These are phyloP conservation scores for Aspergillus sp. DNA, from an alignment of 2,329 filamentous ascomycete genomes.

Conservation along the genomic window DNA sequence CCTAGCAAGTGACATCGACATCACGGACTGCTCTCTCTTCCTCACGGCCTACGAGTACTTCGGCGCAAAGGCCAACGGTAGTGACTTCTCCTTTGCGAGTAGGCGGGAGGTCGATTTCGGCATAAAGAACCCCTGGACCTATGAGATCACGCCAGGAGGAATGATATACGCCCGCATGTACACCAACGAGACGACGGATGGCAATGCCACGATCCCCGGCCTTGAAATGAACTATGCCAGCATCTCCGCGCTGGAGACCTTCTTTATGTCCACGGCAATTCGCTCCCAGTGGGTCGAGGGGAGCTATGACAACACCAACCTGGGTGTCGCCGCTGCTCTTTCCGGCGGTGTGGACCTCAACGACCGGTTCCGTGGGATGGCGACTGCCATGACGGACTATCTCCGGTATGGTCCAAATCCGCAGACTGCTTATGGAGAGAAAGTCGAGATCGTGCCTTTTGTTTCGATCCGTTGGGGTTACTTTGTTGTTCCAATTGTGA, in stretches of 20 bases:
- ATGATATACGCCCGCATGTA: not conserved
- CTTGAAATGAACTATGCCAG: not conserved
- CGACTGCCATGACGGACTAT: constrained; percentile 16
- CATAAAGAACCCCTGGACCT: constrained; percentile 10
- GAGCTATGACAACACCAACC: constrained; percentile 8
- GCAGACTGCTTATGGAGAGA: constrained; percentile 9
- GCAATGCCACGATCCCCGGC: not conserved
- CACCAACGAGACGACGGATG: not conserved
- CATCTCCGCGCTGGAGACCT: constrained; percentile 4
- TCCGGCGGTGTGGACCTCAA: constrained; percentile 6
- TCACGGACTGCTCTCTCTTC: constrained; percentile 17
- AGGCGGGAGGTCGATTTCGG: constrained; percentile 14
- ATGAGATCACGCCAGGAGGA: not conserved
- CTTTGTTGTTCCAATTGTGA: constrained; percentile 12
- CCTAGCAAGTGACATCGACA: constrained; percentile 5
- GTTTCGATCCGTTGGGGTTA: constrained; percentile 18
- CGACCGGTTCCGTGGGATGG: constrained; percentile 15
- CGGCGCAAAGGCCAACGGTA: constrained; percentile 12
- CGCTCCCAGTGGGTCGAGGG: not conserved
- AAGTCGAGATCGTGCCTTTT: constrained; percentile 8
- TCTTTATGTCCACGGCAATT: constrained; percentile 12
- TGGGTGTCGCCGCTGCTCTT: constrained; percentile 11
- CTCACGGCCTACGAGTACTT: constrained; percentile 15
- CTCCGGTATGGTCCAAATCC: constrained; percentile 15
- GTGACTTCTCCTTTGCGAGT: constrained; percentile 9